These are phyloP conservation scores for Barbatosphaeria neglecta DNA, from an alignment of 495 filamentous ascomycete species.

Conservation along the genomic window DNA sequence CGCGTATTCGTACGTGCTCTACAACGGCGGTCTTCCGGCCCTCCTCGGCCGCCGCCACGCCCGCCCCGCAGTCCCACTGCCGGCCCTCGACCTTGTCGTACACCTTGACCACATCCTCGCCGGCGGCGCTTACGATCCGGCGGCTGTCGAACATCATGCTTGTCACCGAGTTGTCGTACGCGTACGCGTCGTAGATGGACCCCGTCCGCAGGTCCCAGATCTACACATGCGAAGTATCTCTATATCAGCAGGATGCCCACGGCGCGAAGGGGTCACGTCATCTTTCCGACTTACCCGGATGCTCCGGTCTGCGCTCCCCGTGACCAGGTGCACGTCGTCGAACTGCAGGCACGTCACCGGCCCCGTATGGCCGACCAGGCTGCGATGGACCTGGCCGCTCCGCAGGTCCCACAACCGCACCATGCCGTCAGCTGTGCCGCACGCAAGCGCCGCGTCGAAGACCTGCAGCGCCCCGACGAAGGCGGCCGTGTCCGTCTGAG, in stretches of 20 bases:
- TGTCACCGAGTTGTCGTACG: conserved; percentile 85
- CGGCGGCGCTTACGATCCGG: conserved; percentile 81
- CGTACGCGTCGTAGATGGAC: conserved; percentile 90
- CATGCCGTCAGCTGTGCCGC: conserved; percentile 96
- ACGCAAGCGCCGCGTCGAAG: conserved; percentile 95
- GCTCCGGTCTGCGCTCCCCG: conserved; percentile 85
- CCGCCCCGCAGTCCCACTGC: conserved; percentile 95
- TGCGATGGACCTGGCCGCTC: conserved; percentile 91
- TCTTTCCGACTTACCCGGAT: conserved; percentile 77
- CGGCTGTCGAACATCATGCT: conserved; percentile 97
- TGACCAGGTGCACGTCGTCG: conserved; percentile 90
- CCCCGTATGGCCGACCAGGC: conserved; percentile 91
- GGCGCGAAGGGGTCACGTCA: too few relatives aligned
- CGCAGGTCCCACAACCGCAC: conserved; percentile 94
- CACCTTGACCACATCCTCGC: conserved; percentile 88
- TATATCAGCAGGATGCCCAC: conserved; percentile 7
- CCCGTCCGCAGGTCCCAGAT: conserved; percentile 98
- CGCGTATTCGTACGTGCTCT: conserved; percentile 80
- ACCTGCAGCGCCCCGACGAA: conserved; percentile 95
- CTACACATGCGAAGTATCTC: conserved; percentile 40
- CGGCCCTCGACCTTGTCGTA: conserved; percentile 94
- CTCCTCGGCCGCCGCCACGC: conserved; percentile 51
- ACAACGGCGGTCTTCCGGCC: conserved; percentile 55
- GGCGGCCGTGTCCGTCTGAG: conserved; percentile 47
- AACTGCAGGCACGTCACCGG: conserved; percentile 94